Base-by-base conservation (phyloP, 2,329 filamentous ascomycete species). In the Shiraia bambusicola region DNA sequence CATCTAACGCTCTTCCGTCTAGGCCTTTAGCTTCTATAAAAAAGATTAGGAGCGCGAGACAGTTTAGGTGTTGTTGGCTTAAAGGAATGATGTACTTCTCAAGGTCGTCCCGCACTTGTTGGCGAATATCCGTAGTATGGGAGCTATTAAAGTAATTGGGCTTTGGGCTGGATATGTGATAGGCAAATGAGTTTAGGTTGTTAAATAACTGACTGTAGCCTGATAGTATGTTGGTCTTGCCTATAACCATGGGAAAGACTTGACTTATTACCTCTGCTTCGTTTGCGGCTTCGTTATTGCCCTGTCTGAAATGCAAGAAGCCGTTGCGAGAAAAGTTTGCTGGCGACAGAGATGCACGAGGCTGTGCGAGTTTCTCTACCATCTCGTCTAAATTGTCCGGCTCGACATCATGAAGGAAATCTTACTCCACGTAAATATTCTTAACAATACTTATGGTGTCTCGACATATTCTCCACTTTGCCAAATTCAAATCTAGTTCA, bases 21-120 rank as follows among this genome's bases (percentile, higher is more conserved):
- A 44, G 34, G 28, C 52, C 38, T 37, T 54, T 56, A 22, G 27
- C 47, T 40, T 49, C 50, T 17, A 25, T 36, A 28, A 56, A 50
- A 42, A 44, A 70, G 52, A 75, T 74, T 2, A 69, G 70, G 24
- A 51, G 59, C 5, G 69, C 44, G 0, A 67, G 69, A 41, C 55
- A 56, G 33, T 58, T 48, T 11, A 37, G 24, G 33, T 55, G 49
- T 11, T 36, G 24, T 34, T 55, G 50, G 14, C 56, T 65, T 3
- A 62, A 67, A 11, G 70, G 70, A 19, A 70, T 49, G 27, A 72
- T 63, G 22, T 58, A 46, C 22, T 28, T 36, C 25, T 54, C 34
- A 10, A 70, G 39, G 39, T 29, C 31, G 4, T 42, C 28, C 28
- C 39, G 39, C 26, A 42, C 32, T 24, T 32, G 25, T 12, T 12